Conservation (phyloP, 2,329 filamentous ascomycete species). For the Zymoseptoria passerinii region DNA sequence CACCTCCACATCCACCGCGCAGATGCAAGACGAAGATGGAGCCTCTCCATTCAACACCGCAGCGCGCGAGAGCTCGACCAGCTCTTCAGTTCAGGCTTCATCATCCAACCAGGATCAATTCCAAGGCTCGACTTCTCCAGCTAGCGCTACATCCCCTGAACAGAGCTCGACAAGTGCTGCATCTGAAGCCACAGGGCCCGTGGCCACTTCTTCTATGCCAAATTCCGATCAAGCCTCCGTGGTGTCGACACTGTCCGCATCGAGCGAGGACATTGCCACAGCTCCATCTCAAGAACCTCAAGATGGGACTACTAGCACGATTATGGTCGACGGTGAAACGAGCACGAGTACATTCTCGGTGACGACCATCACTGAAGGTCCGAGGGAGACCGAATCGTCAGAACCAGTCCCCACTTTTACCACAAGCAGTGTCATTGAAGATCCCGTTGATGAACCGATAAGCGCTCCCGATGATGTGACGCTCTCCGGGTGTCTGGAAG, state of each 20-base stretch:
- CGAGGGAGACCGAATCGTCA: neutral
- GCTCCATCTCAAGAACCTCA: too few relatives aligned
- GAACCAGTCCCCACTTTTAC: neutral
- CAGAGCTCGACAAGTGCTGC: neutral
- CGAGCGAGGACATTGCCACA: too few relatives aligned
- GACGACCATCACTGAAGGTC: neutral
- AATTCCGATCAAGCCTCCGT: too few relatives aligned
- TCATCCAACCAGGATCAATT: too few relatives aligned
- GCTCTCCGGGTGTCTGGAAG: neutral
- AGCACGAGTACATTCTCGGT: too few relatives aligned
- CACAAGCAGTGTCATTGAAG: neutral
- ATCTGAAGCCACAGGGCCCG: neutral
- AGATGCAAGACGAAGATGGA: neutral
- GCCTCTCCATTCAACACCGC: neutral
- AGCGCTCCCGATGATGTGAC: neutral
- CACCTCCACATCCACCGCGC: too few relatives aligned
- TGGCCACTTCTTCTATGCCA: too few relatives aligned
- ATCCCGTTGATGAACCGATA: neutral
- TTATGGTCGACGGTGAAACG: too few relatives aligned
- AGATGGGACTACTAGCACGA: too few relatives aligned
- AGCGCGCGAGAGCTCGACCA: neutral
- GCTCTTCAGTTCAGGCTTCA: too few relatives aligned
- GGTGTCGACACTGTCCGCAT: too few relatives aligned
- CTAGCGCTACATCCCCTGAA: neutral
- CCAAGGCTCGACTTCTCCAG: neutral